Percentiles rank a stretch among this genome's conserved stretches.
Evolutionary conservation across 352 stramenopile genomes (phyloP).

Genomic region (Globisporangium mamillatum): DNA sequence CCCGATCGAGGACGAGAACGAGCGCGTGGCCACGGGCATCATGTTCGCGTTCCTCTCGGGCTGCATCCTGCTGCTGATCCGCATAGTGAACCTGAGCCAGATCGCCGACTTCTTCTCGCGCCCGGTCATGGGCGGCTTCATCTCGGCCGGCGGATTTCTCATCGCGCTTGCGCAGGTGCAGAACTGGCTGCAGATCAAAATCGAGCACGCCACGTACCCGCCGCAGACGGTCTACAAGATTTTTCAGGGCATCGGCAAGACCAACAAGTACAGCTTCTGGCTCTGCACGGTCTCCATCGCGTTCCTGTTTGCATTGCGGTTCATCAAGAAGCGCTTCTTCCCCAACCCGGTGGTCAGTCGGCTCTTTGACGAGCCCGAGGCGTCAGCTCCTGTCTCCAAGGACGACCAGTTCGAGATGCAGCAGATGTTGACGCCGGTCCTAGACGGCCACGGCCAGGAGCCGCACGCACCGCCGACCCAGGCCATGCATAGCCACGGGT

Average conservation of each 20-base stretch:
- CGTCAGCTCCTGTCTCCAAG: slow-evolving; percentile 3
- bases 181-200: slow-evolving; percentile 70
- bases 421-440: slow-evolving; percentile 16
- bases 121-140: slow-evolving; percentile 89
- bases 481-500: slow-evolving; percentile 27
- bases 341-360: slow-evolving; percentile 24
- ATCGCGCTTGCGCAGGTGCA: slow-evolving; percentile 90
- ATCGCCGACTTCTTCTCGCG: slow-evolving; percentile 88
- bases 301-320: slow-evolving; percentile 41
- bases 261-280: slow-evolving; percentile 70
- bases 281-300: slow-evolving; percentile 57
- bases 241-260: slow-evolving; percentile 46
- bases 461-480: slow-evolving; percentile 12
- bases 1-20: slow-evolving; percentile 35
- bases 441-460: slow-evolving; percentile 4
- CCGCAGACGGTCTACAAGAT: slow-evolving; percentile 57
- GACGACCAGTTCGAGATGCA: slow-evolving; percentile 12
- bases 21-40: slow-evolving; percentile 41
- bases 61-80: slow-evolving; percentile 66
- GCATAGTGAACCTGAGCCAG: slow-evolving; percentile 79
- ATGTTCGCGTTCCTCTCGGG: slow-evolving; percentile 73
- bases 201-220: slow-evolving; percentile 43
- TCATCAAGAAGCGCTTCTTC: slow-evolving; percentile 45
- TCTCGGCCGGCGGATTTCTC: slow-evolving; percentile 80
- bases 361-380: slow-evolving; percentile 24